Percentiles rank a stretch among this genome's conserved stretches.
Conservation (phyloP, 2,329 filamentous ascomycete genomes). For the Rhexocercosporidium sp. region DNA sequence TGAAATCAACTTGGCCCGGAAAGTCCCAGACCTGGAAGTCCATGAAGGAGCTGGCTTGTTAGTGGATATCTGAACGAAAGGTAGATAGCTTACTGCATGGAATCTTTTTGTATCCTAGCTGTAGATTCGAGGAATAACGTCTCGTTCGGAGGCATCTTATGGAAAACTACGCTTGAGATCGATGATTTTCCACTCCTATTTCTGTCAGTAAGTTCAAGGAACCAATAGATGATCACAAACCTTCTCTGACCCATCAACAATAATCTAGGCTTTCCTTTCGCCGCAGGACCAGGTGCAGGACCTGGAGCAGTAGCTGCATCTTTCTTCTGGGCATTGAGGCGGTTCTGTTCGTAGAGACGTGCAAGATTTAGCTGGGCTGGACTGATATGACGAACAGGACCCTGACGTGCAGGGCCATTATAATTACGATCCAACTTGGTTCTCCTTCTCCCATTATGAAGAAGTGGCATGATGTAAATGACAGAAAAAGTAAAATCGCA, state of each 20-base stretch:
- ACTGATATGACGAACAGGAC: slow-evolving; percentile 52
- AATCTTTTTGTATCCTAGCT: slow-evolving; percentile 90
- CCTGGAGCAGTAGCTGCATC: slow-evolving; percentile 52
- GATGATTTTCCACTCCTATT: slow-evolving; percentile 95
- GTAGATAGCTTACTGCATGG: slow-evolving; percentile 76
- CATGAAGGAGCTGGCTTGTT: slow-evolving; percentile 82
- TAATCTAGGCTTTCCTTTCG: slow-evolving; percentile 77
- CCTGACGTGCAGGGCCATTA: slow-evolving; percentile 42
- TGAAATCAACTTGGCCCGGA: slow-evolving; percentile 91
- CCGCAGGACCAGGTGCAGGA: slow-evolving; percentile 50
- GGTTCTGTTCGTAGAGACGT: slow-evolving; percentile 67
- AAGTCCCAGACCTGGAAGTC: slow-evolving; percentile 99
- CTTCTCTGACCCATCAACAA: slow-evolving; percentile 95
- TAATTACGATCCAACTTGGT: slow-evolving; percentile 38
- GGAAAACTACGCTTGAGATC: slow-evolving; percentile 98
- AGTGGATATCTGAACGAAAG: slow-evolving; percentile 14
- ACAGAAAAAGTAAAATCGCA: slow-evolving; percentile 6
- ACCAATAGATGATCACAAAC: slow-evolving; percentile 54
- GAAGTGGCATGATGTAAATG: slow-evolving; percentile 33
- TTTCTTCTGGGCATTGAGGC: slow-evolving; percentile 54
- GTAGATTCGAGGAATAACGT: slow-evolving; percentile 96
- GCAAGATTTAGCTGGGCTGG: slow-evolving; percentile 67
- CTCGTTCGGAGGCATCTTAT: slow-evolving; percentile 95
- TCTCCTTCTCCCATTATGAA: slow-evolving; percentile 40
- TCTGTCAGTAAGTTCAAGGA: slow-evolving; percentile 29